These are phyloP conservation scores for Fusarium ambrosium DNA, from an alignment of 2,329 filamentous ascomycete genomes.

Conservation along the genomic window DNA sequence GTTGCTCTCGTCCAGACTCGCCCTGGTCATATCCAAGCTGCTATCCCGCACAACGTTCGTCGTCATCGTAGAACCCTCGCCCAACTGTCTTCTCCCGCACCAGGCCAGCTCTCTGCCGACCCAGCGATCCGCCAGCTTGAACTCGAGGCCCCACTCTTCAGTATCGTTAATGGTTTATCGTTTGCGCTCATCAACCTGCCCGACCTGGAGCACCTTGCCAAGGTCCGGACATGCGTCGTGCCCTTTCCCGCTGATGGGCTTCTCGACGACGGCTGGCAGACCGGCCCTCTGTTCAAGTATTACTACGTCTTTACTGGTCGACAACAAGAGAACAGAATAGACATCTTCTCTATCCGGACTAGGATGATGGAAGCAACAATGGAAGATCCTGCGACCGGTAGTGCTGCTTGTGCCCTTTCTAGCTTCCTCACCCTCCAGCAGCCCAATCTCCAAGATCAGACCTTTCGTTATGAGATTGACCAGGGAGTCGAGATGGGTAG, in stretches of 20 bases:
- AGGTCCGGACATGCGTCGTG: constrained; percentile 51
- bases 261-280: constrained; percentile 68
- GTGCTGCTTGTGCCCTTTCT: constrained; percentile 70
- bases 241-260: constrained; percentile 53
- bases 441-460: constrained; percentile 48
- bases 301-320: constrained; percentile 67
- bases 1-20: constrained; percentile 59
- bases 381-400: constrained; percentile 75
- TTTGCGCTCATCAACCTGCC: constrained; percentile 76
- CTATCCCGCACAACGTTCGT: constrained; percentile 77
- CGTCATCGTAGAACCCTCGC: constrained; percentile 64
- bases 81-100: constrained; percentile 44
- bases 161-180: constrained; percentile 80
- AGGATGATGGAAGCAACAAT: constrained; percentile 69
- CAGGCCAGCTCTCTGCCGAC: constrained; percentile 48
- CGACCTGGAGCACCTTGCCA: constrained; percentile 69
- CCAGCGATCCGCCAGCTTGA: constrained; percentile 52
- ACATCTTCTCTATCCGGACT: constrained; percentile 61
- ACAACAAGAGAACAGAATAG: constrained; percentile 44
- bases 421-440: constrained; percentile 66
- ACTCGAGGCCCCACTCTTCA: constrained; percentile 64
- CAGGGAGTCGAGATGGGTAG: constrained; percentile 79
- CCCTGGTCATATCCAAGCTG: constrained; percentile 67
- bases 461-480: constrained; percentile 64
- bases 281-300: constrained; percentile 67